Evolutionary conservation across 768 basidiomycete genomes (phyloP).

Genomic region (Pholiota molesta): DNA sequence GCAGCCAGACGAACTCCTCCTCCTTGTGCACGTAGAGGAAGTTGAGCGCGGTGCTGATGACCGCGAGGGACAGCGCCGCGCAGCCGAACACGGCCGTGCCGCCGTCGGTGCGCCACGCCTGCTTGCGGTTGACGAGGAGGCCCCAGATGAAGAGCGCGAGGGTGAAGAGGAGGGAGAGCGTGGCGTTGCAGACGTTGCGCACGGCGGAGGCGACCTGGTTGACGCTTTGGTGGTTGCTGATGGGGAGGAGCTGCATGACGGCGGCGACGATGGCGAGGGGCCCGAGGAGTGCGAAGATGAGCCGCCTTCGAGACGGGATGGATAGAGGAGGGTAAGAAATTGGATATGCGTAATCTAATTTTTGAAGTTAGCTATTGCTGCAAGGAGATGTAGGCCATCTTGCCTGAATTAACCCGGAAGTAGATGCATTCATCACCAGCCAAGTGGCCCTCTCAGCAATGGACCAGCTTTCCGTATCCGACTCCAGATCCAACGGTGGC

Average conservation of each 20-base stretch:
- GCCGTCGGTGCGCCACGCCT: constrained; percentile 96
- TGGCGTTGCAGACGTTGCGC: constrained; percentile 94
- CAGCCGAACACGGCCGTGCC: constrained; percentile 94
- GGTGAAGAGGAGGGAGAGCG: constrained; percentile 94
- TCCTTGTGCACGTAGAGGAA: constrained; percentile 84
- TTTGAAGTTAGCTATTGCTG: background rate
- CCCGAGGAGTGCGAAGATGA: constrained; percentile 85
- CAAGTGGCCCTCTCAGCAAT: constrained; percentile 70
- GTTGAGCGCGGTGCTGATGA: constrained; percentile 83
- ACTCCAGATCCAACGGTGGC: constrained; percentile 50
- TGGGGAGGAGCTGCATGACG: constrained; percentile 80
- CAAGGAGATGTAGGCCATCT: constrained; percentile 22
- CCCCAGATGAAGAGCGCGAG: constrained; percentile 92
- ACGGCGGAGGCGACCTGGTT: constrained; percentile 68
- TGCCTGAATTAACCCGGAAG: constrained; percentile 85
- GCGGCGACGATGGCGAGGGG: constrained; percentile 88
- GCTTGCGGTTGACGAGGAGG: constrained; percentile 80
- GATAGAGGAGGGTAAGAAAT: constrained; percentile 93
- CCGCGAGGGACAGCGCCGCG: constrained; percentile 80
- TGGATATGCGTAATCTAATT: constrained; percentile 95
- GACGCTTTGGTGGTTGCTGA: constrained; percentile 47
- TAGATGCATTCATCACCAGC: constrained; percentile 87
- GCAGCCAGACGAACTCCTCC: constrained; percentile 91
- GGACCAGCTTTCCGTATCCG: constrained; percentile 54
- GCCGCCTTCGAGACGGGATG: constrained; percentile 85